A percentile compares a stretch with the other conserved stretches of the same genome.
phyloP scores from a whole-genome alignment of 192 early-diverging fungal species.

The Phlyctochytrium bullatum region DNA sequence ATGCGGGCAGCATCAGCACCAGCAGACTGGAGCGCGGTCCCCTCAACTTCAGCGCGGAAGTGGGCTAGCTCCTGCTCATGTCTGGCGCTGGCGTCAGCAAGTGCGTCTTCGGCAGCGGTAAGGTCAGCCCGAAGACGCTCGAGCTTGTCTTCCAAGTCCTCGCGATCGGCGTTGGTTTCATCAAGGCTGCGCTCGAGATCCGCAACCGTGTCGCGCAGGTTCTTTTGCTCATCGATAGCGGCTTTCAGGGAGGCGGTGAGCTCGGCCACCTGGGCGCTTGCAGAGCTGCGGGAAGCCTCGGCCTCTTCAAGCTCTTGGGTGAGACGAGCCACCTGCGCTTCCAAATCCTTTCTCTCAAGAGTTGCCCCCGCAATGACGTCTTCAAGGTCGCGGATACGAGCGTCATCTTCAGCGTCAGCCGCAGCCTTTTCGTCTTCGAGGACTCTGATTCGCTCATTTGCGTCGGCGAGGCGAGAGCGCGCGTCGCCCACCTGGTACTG shows the following conservation, averaged over 20 bases:
- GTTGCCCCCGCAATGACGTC: not conserved
- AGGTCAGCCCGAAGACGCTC: not conserved
- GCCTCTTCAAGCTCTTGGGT: not conserved
- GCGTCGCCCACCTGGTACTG: constrained; percentile 6
- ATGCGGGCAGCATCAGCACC: not conserved
- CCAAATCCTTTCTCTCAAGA: constrained; percentile 9
- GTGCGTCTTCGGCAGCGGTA: not conserved
- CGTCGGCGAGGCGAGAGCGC: not conserved
- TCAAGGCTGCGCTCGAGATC: constrained; percentile 25
- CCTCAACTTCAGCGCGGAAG: not conserved
- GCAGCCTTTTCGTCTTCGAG: not conserved
- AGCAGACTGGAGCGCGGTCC: not conserved
- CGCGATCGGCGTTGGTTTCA: constrained; percentile 18
- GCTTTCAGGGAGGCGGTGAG: not conserved
- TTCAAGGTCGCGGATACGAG: constrained; percentile 11
- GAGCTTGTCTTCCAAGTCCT: constrained; percentile 1
- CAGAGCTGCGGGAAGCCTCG: not conserved
- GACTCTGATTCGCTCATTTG: constrained; percentile 4
- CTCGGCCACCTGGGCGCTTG: not conserved
- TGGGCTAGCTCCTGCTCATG: not conserved
- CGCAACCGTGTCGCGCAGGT: not conserved
- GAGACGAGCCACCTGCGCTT: constrained; percentile 7
- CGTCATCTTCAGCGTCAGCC: not conserved
- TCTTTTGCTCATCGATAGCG: constrained; percentile 14
- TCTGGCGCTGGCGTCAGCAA: not conserved